Percentiles rank a stretch among this genome's conserved stretches.
Evolutionary conservation across 2,329 filamentous ascomycete genomes (phyloP).

Genomic region (Monilinia vaccinii-corymbosi): DNA sequence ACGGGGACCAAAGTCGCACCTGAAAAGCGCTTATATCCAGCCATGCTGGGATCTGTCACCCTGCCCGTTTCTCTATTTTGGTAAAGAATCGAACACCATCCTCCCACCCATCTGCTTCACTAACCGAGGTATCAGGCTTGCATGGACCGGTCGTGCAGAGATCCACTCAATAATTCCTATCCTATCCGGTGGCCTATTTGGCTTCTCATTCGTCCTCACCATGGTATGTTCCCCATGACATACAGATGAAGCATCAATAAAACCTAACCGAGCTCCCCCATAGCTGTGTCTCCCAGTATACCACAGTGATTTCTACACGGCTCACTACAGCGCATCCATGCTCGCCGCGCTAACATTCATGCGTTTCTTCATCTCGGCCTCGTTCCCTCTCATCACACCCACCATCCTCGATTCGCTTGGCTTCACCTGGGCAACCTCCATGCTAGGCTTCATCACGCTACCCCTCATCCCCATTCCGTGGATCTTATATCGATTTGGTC

Average conservation of each 20-base stretch:
- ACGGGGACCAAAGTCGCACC: conserved; percentile 30
- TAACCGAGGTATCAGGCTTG: not conserved
- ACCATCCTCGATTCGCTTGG: conserved; percentile 38
- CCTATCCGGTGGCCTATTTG: conserved; percentile 35
- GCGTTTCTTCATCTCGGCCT: conserved; percentile 22
- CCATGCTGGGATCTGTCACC: conserved; percentile 39
- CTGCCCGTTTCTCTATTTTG: conserved; percentile 25
- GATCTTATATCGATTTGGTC: conserved; percentile 34
- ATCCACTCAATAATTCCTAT: conserved; percentile 27
- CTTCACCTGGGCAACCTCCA: conserved; percentile 35
- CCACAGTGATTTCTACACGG: conserved; percentile 4
- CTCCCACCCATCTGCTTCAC: not conserved
- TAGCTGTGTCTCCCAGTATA: conserved; percentile 6
- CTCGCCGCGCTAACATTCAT: conserved; percentile 2
- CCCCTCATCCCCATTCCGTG: conserved; percentile 37
- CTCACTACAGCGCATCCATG: conserved; percentile 5
- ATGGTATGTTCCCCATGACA: conserved; percentile 37
- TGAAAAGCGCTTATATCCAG: conserved; percentile 48
- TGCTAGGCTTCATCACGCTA: conserved; percentile 35
- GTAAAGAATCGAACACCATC: conserved; percentile 31
- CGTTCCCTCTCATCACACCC: conserved; percentile 32
- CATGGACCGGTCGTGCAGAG: conserved; percentile 19
- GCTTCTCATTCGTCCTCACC: conserved; percentile 49
- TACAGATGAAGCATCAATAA: not conserved
- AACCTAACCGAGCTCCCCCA: not conserved